Percentiles rank a stretch among this genome's conserved stretches.
These are phyloP conservation scores for Corynespora cassiicola DNA, from an alignment of 2,329 filamentous ascomycete genomes.

Conservation along the genomic window DNA sequence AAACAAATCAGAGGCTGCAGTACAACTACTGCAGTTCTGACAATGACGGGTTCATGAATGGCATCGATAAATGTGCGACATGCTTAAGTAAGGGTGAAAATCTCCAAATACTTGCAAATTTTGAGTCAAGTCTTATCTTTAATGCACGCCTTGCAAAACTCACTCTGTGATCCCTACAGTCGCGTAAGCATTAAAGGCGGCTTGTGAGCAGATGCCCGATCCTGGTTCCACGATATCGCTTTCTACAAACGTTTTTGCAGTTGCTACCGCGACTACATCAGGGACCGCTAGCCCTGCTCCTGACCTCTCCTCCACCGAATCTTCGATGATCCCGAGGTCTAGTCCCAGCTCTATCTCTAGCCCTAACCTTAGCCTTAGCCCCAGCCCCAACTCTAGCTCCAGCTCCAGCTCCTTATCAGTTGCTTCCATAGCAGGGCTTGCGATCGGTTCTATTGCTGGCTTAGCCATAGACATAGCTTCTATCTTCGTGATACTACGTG, in stretches of 20 bases:
- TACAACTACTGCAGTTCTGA: conserved; percentile 8
- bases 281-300: too few species aligned
- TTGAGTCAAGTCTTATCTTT: conserved; percentile 1
- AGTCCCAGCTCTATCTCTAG: too few species aligned
- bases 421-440: too few species aligned
- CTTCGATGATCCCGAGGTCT: too few species aligned
- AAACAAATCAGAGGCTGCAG: conserved; percentile 5
- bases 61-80: conserved; percentile 3
- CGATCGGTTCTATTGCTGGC: too few species aligned
- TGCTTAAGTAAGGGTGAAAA: conserved; percentile 2
- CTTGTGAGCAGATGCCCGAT: not conserved
- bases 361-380: too few species aligned
- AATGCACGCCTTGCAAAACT: too few species aligned
- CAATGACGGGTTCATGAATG: conserved; percentile 1
- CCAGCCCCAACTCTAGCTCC: conserved; percentile 1
- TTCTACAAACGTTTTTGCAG: not conserved
- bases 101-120: conserved; percentile 4
- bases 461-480: too few species aligned
- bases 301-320: not conserved
- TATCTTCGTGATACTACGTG: too few species aligned
- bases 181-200: not conserved
- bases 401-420: not conserved
- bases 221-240: not conserved
- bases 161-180: not conserved
- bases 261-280: too few species aligned